Evolutionary conservation across 352 stramenopile species (phyloP), one percentile per base, ranked within the genome.

Genomic region (Phytophthora tubulina): DNA sequence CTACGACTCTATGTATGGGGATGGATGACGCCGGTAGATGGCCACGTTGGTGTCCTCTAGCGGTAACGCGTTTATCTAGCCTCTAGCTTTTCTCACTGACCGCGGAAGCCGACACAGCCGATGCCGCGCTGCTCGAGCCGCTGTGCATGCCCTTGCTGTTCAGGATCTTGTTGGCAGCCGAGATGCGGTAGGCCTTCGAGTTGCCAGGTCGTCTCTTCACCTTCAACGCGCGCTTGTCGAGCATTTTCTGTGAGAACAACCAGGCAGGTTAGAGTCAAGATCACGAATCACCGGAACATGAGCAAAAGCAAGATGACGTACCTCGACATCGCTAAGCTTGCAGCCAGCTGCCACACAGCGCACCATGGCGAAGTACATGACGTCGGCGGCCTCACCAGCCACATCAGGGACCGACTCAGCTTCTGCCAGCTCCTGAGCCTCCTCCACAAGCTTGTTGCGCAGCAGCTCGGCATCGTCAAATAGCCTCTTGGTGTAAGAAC

Each of bases 311-410:
- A 59, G 39, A 50, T 52, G 27, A 46, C 70, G 31, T 78, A 92
- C 86, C 65, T 98, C 89, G 3, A 98, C 86, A 79, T 99, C 96
- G 56, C 97, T 88, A 44, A 99, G 89, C 59, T 89, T 96, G 39
- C 95, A 97, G 21, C 95, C 94, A 38, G 93, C 95, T 41, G 96
- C 96, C 6, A 94, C 85, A 44, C 94, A 97, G 54, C 92, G 89
- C 48, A 97, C 92, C 88, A 99, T 97, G 17, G 95, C 94, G 79
- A 99, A 99, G 75, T 99, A 99, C 70, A 99, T 80, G 14, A 99
- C 92, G 82, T 99, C 97, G 6, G 96, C 97, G 7, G 97, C 87
- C 78, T 99, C 97, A 38, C 92, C 94, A 7, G 96, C 96, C 0
- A 99, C 94, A 67, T 99, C 89, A 15, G 91, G 59, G 35, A 85